phyloP scores from a whole-genome alignment of 768 basidiomycete genomes.

The Kwoniella dendrophila region DNA sequence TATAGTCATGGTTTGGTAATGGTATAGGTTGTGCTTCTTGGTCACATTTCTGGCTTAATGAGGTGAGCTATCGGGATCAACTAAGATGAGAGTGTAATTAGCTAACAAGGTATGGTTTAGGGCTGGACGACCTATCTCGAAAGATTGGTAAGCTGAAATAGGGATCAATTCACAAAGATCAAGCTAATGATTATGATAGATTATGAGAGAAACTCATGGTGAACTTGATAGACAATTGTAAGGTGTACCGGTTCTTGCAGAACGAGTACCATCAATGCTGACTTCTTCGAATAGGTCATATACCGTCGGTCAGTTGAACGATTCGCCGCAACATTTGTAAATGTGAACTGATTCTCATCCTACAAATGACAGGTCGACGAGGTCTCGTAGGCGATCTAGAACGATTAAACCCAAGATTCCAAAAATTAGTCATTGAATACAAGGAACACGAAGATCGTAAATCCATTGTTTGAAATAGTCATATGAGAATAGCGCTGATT shows the following conservation, averaged over 20 bases:
- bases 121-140: constrained; percentile 93
- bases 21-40: constrained; percentile 58
- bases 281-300: constrained; percentile 44
- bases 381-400: constrained; percentile 72
- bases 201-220: constrained; percentile 70
- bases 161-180: neutral
- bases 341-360: neutral
- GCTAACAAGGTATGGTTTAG: constrained; percentile 53
- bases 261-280: neutral
- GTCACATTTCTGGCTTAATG: constrained; percentile 58
- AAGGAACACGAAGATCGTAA: constrained; percentile 60
- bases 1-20: constrained; percentile 92
- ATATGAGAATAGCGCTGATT: constrained; percentile 1
- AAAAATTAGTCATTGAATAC: constrained; percentile 75
- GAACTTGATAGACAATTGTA: constrained; percentile 74
- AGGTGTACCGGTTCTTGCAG: constrained; percentile 11
- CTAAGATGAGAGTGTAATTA: neutral
- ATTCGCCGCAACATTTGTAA: no score
- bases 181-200: constrained; percentile 28
- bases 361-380: constrained; percentile 62
- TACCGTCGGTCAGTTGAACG: constrained; percentile 42
- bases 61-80: constrained; percentile 25
- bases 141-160: constrained; percentile 60
- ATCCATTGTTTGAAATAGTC: constrained; percentile 1
- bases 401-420: constrained; percentile 68